A percentile compares a stretch with the other conserved stretches of the same genome.
These are phyloP conservation scores for Atkinsonella hypoxylon DNA, from an alignment of 2,329 filamentous ascomycete genomes.

Conservation along the genomic window DNA sequence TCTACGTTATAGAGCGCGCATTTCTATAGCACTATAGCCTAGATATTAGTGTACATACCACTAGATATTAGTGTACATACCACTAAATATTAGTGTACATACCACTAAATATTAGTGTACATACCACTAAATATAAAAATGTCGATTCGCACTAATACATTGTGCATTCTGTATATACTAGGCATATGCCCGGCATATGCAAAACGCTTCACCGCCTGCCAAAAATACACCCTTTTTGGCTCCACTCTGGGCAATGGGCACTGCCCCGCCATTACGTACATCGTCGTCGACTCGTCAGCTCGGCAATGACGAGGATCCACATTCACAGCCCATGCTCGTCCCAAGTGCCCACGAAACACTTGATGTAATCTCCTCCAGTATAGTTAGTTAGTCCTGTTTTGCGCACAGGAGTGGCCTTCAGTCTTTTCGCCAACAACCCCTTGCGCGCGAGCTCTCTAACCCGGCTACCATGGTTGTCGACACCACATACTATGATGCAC, in stretches of 20 bases:
- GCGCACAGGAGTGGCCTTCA: neutral
- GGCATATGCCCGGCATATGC: too few relatives aligned
- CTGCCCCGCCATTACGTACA: slow-evolving; percentile 27
- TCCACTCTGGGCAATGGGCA: slow-evolving; percentile 8
- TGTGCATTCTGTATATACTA: too few relatives aligned
- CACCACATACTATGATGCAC: slow-evolving; percentile 76
- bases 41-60: too few relatives aligned
- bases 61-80: too few relatives aligned
- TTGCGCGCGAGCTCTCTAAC: neutral
- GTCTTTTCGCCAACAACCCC: neutral
- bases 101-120: too few relatives aligned
- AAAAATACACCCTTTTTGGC: too few relatives aligned
- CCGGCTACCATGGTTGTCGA: slow-evolving; percentile 64
- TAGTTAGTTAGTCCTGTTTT: neutral
- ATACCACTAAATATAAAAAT: too few relatives aligned
- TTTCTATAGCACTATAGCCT: too few relatives aligned
- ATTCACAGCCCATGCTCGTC: neutral
- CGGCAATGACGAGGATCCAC: neutral
- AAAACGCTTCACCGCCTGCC: too few relatives aligned
- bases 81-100: too few relatives aligned
- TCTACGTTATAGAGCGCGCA: too few relatives aligned
- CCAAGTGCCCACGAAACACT: neutral
- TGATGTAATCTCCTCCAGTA: neutral
- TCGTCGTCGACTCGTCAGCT: slow-evolving; percentile 7
- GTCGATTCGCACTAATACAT: too few relatives aligned